These are phyloP conservation scores for Cokeromyces recurvatus DNA, from an alignment of 371 early-diverging fungal species.

Conservation along the genomic window DNA sequence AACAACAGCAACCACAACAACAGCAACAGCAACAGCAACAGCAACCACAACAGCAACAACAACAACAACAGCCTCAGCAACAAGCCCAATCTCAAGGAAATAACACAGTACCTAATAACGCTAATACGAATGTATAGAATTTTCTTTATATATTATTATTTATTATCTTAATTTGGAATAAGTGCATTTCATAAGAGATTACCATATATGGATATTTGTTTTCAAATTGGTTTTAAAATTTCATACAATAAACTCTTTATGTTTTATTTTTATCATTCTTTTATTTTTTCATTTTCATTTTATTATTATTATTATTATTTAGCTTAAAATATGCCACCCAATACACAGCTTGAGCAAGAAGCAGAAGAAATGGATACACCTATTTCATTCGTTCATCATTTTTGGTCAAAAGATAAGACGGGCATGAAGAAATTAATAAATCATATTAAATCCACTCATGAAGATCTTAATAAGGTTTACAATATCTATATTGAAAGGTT, in stretches of 20 bases:
- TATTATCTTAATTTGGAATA: no score
- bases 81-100: no score
- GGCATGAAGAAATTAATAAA: constrained; percentile 14
- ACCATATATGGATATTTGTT: not conserved
- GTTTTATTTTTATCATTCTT: no score
- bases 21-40: no score
- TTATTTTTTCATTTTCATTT: not conserved
- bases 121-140: not conserved
- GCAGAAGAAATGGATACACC: not conserved
- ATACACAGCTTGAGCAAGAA: no score
- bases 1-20: constrained; percentile 25
- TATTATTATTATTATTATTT: not conserved
- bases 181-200: no score
- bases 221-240: no score
- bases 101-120: constrained; percentile 7
- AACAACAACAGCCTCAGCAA: no score
- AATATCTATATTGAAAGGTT: constrained; percentile 31
- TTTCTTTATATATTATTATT: not conserved
- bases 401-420: constrained; percentile 29
- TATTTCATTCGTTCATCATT: constrained; percentile 15
- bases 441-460: constrained; percentile 21
- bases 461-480: constrained; percentile 20
- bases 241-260: no score
- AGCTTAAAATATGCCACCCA: constrained; percentile 10
- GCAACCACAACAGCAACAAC: no score